Conservation (phyloP, 805 yeast species). For the Kluyveromyces aestuarii region DNA sequence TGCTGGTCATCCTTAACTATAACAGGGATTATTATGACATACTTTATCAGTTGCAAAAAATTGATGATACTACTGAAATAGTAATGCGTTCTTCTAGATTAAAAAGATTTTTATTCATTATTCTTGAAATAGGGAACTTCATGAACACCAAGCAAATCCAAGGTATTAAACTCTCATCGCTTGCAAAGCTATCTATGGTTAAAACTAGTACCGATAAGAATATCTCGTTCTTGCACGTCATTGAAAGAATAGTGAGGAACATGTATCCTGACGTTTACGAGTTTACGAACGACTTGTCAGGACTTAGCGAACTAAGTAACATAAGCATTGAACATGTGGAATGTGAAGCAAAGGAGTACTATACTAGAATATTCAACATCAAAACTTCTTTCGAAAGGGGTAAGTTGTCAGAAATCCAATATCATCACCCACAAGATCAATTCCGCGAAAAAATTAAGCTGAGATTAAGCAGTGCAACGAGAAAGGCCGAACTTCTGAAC, state of each 20-base stretch:
- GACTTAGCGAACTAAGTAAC: conserved; percentile 46
- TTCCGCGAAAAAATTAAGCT: conserved; percentile 47
- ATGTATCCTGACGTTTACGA: conserved; percentile 56
- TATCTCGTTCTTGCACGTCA: conserved; percentile 64
- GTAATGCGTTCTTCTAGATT: conserved; percentile 45
- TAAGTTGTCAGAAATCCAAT: conserved; percentile 50
- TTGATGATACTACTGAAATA: conserved; percentile 52
- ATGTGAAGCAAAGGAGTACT: conserved; percentile 48
- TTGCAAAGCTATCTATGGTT: conserved; percentile 61
- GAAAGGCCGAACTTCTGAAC: conserved; percentile 40
- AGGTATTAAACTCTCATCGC: conserved; percentile 63
- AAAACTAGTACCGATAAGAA: conserved; percentile 57
- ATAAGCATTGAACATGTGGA: conserved; percentile 55
- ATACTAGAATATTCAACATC: conserved; percentile 41
- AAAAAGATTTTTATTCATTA: conserved; percentile 51
- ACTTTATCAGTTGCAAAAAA: conserved; percentile 40
- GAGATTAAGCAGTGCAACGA: conserved; percentile 44
- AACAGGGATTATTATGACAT: conserved; percentile 61
- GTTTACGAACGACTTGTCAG: conserved; percentile 52
- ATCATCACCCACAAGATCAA: conserved; percentile 59
- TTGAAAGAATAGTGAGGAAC: conserved; percentile 56
- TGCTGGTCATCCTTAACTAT: conserved; percentile 44
- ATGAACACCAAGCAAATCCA: conserved; percentile 71
- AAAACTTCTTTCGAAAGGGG: conserved; percentile 51
- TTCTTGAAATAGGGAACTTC: conserved; percentile 66